Percentiles rank a stretch among this genome's conserved stretches.
These are phyloP conservation scores for Cyclotella baltica DNA, from an alignment of 108 stramenopile genomes.

Conservation along the genomic window DNA sequence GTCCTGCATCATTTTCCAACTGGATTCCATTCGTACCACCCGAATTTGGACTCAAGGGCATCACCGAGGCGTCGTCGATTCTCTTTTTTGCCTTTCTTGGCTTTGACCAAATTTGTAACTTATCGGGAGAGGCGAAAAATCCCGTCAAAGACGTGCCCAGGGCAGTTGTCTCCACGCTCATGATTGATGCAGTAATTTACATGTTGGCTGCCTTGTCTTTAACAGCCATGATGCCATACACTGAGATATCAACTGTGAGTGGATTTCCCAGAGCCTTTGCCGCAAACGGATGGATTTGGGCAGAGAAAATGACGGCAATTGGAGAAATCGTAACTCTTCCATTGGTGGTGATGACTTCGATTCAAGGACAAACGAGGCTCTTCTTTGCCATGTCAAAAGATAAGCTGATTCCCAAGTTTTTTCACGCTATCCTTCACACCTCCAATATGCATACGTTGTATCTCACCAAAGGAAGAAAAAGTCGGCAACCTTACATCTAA, in stretches of 20 bases:
- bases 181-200: slow-evolving; percentile 73
- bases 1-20: slow-evolving; percentile 40
- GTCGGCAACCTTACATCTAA: slow-evolving; percentile 70
- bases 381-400: slow-evolving; percentile 86
- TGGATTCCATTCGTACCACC: slow-evolving; percentile 49
- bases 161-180: slow-evolving; percentile 76
- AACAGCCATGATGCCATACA: slow-evolving; percentile 73
- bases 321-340: slow-evolving; percentile 91
- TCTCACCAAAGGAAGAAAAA: slow-evolving; percentile 41
- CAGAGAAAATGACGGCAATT: slow-evolving; percentile 61
- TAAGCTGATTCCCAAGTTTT: slow-evolving; percentile 79
- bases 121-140: slow-evolving; percentile 81
- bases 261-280: slow-evolving; percentile 83
- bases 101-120: slow-evolving; percentile 88
- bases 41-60: slow-evolving; percentile 53
- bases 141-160: slow-evolving; percentile 78
- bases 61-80: slow-evolving; percentile 45
- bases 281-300: slow-evolving; percentile 62
- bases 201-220: slow-evolving; percentile 77
- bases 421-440: slow-evolving; percentile 52
- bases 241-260: slow-evolving; percentile 60
- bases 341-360: slow-evolving; percentile 85
- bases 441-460: slow-evolving; percentile 5
- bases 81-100: slow-evolving; percentile 92
- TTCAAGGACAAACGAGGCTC: slow-evolving; percentile 90